Conservation (phyloP, 2,329 filamentous ascomycete species). For the Cercospora citrullina region DNA sequence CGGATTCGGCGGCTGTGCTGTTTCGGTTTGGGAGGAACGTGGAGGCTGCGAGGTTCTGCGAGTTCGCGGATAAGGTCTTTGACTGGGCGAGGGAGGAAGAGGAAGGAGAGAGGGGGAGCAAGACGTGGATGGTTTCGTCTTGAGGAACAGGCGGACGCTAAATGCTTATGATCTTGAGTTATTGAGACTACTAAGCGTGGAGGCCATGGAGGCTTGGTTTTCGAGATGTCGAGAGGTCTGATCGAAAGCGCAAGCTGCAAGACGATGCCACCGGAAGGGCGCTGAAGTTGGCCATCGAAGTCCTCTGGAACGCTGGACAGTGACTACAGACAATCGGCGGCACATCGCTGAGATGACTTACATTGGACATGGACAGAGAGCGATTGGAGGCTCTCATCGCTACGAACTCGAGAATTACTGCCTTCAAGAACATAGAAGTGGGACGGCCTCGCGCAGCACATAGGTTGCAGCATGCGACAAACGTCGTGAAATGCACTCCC, state of each 20-base stretch:
- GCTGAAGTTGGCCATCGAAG: background rate
- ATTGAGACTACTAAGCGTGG: background rate
- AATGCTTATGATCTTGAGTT: background rate
- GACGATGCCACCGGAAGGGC: background rate
- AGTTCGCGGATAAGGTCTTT: constrained; percentile 19
- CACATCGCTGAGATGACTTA: background rate
- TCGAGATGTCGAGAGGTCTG: background rate
- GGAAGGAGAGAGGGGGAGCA: constrained; percentile 6
- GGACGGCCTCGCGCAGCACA: background rate
- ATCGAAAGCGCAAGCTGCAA: background rate
- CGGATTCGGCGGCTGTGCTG: constrained; percentile 18
- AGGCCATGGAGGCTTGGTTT: background rate
- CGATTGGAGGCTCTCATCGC: background rate
- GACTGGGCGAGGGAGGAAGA: constrained; percentile 10
- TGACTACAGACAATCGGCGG: background rate
- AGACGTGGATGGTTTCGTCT: background rate
- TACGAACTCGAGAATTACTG: background rate
- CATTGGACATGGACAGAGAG: background rate
- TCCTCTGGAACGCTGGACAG: background rate
- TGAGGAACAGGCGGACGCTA: background rate
- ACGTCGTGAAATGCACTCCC: background rate
- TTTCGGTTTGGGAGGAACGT: constrained; percentile 22
- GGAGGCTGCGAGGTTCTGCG: constrained; percentile 21
- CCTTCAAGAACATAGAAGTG: background rate
- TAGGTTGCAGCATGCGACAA: background rate